Percentiles rank a stretch among this genome's conserved stretches.
Conservation (phyloP, 2,329 filamentous ascomycete genomes). For the Colletotrichum horii region DNA sequence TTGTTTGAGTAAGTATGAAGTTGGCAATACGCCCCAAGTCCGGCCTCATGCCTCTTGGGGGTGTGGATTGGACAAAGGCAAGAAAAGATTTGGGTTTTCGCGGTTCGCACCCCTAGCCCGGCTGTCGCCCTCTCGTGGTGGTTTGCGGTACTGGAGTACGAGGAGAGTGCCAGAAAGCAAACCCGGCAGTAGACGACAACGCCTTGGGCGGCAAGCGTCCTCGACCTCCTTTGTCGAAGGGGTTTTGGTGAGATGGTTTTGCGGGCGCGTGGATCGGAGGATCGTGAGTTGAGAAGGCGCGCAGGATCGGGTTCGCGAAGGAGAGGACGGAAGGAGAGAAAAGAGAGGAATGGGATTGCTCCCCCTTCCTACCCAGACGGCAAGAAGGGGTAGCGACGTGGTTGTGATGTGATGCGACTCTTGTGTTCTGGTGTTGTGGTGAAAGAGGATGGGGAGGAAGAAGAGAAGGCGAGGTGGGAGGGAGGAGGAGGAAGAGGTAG, state of each 20-base stretch:
- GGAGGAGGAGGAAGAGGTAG: background rate
- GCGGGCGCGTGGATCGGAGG: background rate
- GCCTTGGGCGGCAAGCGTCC: background rate
- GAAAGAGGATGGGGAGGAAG: background rate
- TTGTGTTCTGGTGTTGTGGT: background rate
- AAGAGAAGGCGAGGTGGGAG: background rate
- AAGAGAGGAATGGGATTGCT: background rate
- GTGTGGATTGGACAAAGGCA: background rate
- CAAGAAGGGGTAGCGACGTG: background rate
- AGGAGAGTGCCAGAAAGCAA: background rate
- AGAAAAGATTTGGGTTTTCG: background rate
- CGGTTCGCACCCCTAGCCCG: background rate
- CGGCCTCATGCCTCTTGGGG: too few relatives aligned
- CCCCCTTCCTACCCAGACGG: background rate
- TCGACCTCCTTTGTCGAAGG: background rate
- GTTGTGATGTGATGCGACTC: background rate
- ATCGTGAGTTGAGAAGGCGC: background rate
- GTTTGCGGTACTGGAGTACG: background rate
- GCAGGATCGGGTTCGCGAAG: fast-evolving
- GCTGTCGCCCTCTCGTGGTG: background rate
- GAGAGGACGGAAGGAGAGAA: background rate
- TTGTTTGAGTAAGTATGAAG: background rate
- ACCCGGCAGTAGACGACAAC: background rate
- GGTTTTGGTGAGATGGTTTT: background rate
- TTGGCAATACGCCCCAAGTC: background rate